These are phyloP conservation scores for Lobosporangium transversale DNA, from an alignment of 192 early-diverging fungal genomes.

Conservation along the genomic window DNA sequence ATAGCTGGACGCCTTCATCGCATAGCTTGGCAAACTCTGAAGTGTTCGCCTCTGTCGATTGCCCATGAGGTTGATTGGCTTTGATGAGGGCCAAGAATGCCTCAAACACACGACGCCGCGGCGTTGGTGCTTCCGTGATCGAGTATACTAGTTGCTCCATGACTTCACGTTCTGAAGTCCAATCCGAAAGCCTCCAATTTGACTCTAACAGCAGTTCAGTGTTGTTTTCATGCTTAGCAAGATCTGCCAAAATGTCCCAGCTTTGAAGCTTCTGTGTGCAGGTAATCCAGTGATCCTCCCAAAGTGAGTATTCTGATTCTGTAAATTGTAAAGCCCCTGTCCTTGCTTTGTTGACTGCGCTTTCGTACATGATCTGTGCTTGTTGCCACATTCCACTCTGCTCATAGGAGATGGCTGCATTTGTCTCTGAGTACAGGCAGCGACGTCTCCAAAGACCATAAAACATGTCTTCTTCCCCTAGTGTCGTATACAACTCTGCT, in stretches of 20 bases:
- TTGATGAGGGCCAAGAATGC: constrained; percentile 84
- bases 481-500: constrained; percentile 79
- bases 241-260: constrained; percentile 96
- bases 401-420: constrained; percentile 95
- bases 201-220: constrained; percentile 90
- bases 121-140: constrained; percentile 61
- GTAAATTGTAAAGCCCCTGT: constrained; percentile 86
- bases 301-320: constrained; percentile 95
- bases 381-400: constrained; percentile 93
- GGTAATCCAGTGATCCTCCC: constrained; percentile 97
- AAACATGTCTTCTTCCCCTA: constrained; percentile 95
- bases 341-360: constrained; percentile 90
- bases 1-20: constrained; percentile 86
- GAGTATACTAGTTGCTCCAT: constrained; percentile 73
- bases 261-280: constrained; percentile 93
- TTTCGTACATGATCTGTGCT: constrained; percentile 92
- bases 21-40: constrained; percentile 81
- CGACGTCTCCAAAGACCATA: constrained; percentile 92
- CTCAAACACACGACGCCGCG: constrained; percentile 88
- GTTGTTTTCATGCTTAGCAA: constrained; percentile 90
- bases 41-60: constrained; percentile 61
- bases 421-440: constrained; percentile 91
- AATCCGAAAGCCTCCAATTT: constrained; percentile 96
- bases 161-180: constrained; percentile 83
- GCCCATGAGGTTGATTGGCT: constrained; percentile 58